Evolutionary conservation across 1,139 yeast species (phyloP).

Genomic region (Pichia sp.): DNA sequence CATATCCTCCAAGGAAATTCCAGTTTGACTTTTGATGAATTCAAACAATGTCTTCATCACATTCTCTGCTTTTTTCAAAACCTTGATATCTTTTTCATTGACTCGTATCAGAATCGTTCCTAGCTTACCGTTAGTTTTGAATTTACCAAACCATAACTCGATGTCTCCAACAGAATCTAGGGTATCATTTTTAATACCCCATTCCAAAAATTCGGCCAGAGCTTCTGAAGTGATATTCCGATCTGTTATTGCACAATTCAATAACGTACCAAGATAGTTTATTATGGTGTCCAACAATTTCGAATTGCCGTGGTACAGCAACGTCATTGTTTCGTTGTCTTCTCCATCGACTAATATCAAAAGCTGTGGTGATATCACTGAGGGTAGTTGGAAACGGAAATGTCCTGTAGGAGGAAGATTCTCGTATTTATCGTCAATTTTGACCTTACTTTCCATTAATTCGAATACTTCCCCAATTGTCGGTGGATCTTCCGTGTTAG

Average conservation of each 20-base stretch:
- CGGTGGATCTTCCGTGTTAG: conserved; percentile 15
- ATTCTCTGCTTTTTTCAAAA: too few relatives aligned
- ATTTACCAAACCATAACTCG: conserved; percentile 15
- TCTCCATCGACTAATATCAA: conserved; percentile 17
- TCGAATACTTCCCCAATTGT: conserved; percentile 16
- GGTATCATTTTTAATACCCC: conserved; percentile 4
- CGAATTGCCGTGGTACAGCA: conserved; percentile 19
- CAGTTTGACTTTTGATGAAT: too few relatives aligned
- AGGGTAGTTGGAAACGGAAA: conserved; percentile 21
- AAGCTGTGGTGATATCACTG: conserved; percentile 20
- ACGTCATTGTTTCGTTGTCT: conserved; percentile 10
- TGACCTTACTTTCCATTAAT: conserved; percentile 17
- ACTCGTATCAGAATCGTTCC: conserved; percentile 19
- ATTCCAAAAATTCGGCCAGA: conserved; percentile 12
- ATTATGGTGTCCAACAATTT: conserved; percentile 17
- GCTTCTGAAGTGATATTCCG: conserved; percentile 13
- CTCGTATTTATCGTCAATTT: conserved; percentile 11
- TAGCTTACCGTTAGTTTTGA: conserved; percentile 15
- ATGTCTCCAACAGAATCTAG: conserved; percentile 6
- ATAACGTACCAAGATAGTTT: conserved; percentile 16
- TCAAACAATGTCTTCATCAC: too few relatives aligned
- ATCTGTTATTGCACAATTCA: conserved; percentile 19
- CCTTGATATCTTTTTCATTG: neutral
- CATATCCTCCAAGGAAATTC: too few relatives aligned
- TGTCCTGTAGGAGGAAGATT: conserved; percentile 16